phyloP scores from a whole-genome alignment of 2,329 filamentous ascomycete genomes.

The Neofusicoccum sp. region DNA sequence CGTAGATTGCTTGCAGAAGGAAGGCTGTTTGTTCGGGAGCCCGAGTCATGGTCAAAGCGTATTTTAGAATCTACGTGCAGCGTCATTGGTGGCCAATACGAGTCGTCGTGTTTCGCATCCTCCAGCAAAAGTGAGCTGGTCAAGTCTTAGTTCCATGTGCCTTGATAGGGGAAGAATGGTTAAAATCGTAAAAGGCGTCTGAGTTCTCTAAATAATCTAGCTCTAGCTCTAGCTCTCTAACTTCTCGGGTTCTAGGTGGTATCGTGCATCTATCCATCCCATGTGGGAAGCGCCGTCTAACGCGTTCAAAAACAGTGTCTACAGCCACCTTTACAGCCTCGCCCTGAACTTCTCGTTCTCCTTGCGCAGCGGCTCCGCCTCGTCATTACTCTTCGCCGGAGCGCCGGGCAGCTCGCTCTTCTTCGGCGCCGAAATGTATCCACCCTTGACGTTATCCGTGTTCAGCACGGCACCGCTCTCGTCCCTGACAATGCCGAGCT shows the following conservation, averaged over 20 bases:
- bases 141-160: too few species aligned
- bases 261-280: slow-evolving; percentile 9
- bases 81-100: too few species aligned
- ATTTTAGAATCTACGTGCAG: too few species aligned
- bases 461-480: slow-evolving; percentile 53
- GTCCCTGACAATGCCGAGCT: slow-evolving; percentile 60
- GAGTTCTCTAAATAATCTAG: neutral
- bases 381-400: slow-evolving; percentile 35
- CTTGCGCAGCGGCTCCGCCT: slow-evolving; percentile 42
- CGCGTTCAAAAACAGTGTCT: neutral
- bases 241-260: slow-evolving; percentile 6
- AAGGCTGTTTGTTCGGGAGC: too few species aligned
- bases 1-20: too few species aligned
- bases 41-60: too few species aligned
- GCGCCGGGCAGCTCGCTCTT: slow-evolving; percentile 46
- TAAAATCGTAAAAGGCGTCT: too few species aligned
- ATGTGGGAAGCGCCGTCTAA: neutral
- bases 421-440: slow-evolving; percentile 57
- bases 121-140: too few species aligned
- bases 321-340: slow-evolving; percentile 33
- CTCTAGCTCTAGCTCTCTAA: neutral
- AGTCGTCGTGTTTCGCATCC: too few species aligned
- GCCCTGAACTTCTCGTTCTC: slow-evolving; percentile 41
- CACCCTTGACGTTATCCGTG: slow-evolving; percentile 57
- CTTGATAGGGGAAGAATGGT: too few species aligned